Conservation (phyloP, 495 filamentous ascomycete species). For the Neurospora sp. region DNA sequence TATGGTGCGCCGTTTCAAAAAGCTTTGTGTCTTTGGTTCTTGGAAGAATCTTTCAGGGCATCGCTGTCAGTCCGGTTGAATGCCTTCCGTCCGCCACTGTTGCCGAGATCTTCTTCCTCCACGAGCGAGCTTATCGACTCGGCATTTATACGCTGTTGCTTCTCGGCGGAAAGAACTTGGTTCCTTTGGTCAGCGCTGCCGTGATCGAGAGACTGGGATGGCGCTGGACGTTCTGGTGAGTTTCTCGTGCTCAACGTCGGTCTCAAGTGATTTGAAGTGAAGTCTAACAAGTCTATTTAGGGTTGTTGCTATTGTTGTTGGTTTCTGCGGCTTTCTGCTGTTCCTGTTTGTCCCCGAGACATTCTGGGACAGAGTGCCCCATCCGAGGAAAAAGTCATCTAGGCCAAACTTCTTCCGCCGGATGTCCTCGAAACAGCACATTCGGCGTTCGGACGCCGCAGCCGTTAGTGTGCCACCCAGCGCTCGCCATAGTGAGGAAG, state of each 20-base stretch:
- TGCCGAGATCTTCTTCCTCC: slow-evolving; percentile 93
- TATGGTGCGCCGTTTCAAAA: slow-evolving; percentile 82
- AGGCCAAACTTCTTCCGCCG: slow-evolving; percentile 32
- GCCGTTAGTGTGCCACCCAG: not conserved
- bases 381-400: slow-evolving; percentile 34
- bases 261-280: not conserved
- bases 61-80: slow-evolving; percentile 87
- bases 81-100: slow-evolving; percentile 90
- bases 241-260: not conserved
- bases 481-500: not conserved
- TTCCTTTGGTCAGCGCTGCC: slow-evolving; percentile 78
- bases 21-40: slow-evolving; percentile 72
- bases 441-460: slow-evolving; percentile 1
- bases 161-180: slow-evolving; percentile 85
- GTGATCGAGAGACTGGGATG: slow-evolving; percentile 71
- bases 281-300: slow-evolving; percentile 30
- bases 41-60: slow-evolving; percentile 76
- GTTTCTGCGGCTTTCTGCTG: slow-evolving; percentile 58
- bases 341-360: slow-evolving; percentile 95
- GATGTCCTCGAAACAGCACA: slow-evolving; percentile 23
- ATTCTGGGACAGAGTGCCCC: slow-evolving; percentile 85
- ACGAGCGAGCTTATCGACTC: slow-evolving; percentile 87
- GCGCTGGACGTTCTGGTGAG: slow-evolving; percentile 90
- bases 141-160: slow-evolving; percentile 92
- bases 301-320: slow-evolving; percentile 81